A percentile compares a stretch with the other conserved stretches of the same genome.
phyloP scores from a whole-genome alignment of 495 filamentous ascomycete genomes.

The Copromyces sp. region DNA sequence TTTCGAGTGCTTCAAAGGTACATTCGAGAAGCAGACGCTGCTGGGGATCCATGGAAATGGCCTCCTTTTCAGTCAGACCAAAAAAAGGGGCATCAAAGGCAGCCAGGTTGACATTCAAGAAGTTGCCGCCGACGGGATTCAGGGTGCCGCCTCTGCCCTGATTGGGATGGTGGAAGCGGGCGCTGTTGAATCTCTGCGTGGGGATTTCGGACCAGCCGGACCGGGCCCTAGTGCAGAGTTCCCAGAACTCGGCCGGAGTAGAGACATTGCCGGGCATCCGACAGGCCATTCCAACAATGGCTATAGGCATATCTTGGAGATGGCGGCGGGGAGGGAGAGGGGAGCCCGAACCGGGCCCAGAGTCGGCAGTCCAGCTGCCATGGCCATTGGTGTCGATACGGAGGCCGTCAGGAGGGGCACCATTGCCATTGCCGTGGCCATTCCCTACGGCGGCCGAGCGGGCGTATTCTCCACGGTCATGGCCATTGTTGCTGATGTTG shows the following conservation, averaged over 20 bases:
- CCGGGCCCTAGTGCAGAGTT: constrained; percentile 49
- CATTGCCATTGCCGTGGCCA: constrained; percentile 12
- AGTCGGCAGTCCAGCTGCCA: constrained; percentile 8
- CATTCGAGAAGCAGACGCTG: constrained; percentile 71
- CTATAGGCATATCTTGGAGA: constrained; percentile 31
- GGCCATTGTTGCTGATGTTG: constrained; percentile 30
- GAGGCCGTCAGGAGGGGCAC: not conserved
- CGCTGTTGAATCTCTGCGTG: constrained; percentile 54
- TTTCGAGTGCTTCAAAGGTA: constrained; percentile 79
- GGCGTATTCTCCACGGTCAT: constrained; percentile 16
- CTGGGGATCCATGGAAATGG: constrained; percentile 74
- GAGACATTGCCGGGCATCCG: constrained; percentile 43
- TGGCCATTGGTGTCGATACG: constrained; percentile 6
- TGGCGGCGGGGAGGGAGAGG: not conserved
- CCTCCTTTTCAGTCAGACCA: constrained; percentile 63
- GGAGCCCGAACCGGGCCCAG: constrained; percentile 3
- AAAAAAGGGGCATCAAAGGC: constrained; percentile 81
- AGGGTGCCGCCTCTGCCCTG: constrained; percentile 62
- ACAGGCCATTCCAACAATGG: constrained; percentile 47
- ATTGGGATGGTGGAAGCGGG: constrained; percentile 68
- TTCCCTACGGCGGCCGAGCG: constrained; percentile 9
- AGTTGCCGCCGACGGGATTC: constrained; percentile 69
- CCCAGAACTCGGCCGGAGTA: constrained; percentile 48
- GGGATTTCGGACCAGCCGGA: constrained; percentile 52
- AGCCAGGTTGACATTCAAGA: constrained; percentile 59